Evolutionary conservation across 2,329 filamentous ascomycete species (phyloP).

Genomic region (Onygena corvina): DNA sequence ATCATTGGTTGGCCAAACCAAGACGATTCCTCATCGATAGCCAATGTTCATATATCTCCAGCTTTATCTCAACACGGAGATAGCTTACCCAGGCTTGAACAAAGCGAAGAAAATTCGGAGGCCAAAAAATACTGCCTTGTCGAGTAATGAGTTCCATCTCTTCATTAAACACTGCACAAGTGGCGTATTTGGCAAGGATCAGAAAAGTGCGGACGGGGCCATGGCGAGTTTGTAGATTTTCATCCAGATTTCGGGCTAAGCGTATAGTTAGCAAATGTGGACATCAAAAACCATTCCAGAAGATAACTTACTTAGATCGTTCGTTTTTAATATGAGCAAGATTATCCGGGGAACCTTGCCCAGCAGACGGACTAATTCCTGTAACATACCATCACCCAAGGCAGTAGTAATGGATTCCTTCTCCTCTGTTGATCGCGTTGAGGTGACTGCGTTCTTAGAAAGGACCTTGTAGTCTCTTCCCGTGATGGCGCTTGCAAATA

Average conservation of each 20-base stretch:
- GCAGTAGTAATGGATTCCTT: slow-evolving; percentile 76
- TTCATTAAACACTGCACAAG: slow-evolving; percentile 50
- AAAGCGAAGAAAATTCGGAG: slow-evolving; percentile 41
- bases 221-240: slow-evolving; percentile 52
- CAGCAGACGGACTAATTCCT: slow-evolving; percentile 75
- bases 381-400: slow-evolving; percentile 75
- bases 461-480: slow-evolving; percentile 79
- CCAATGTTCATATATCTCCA: slow-evolving; percentile 48
- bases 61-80: slow-evolving; percentile 45
- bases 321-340: slow-evolving; percentile 90
- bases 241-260: slow-evolving; percentile 69
- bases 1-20: slow-evolving; percentile 27
- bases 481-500: slow-evolving; percentile 94
- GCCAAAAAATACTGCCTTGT: slow-evolving; percentile 40
- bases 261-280: slow-evolving; percentile 6
- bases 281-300: slow-evolving; percentile 10
- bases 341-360: slow-evolving; percentile 85
- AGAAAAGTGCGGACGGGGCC: slow-evolving; percentile 52
- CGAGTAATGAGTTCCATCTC: slow-evolving; percentile 41
- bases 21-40: slow-evolving; percentile 41
- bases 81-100: slow-evolving; percentile 43
- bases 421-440: slow-evolving; percentile 58
- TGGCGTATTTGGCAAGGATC: slow-evolving; percentile 53
- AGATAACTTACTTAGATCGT: slow-evolving; percentile 60
- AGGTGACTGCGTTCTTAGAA: slow-evolving; percentile 43